Base-by-base conservation (phyloP, 495 filamentous ascomycete species). In the Xylaria venustula region DNA sequence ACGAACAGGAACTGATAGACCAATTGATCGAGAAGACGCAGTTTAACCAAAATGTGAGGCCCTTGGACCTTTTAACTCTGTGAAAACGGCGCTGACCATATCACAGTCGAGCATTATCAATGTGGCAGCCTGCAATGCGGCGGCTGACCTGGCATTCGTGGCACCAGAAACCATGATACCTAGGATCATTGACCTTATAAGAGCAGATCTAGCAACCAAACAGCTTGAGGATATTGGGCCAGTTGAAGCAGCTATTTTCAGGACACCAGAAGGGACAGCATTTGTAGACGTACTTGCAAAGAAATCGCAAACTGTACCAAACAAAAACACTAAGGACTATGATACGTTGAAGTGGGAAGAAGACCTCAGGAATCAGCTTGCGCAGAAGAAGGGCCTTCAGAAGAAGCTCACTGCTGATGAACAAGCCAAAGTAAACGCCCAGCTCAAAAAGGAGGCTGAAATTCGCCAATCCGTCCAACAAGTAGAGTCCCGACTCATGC, bases 301-400 rank as follows among this genome's bases (percentile, higher is more conserved):
- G 66, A 93, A 93, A 71, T 76, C 78, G 2, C 85, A 87, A 64
- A 79, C 80, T n/a, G 67, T 84, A 14, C 83, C 89, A 7, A 84
- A 90, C 67, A 97, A 90, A 73, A 97, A 89, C 64, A 86, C 69
- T 55, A 97, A 90, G 71, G 94, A 98, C 70, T 96, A 97, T 62
- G 90, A 98, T 66, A 96, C 90, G 1, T 69, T 97, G 50, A 97
- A 97, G 75, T 98, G 94, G 94, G 94, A 98, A 73, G 87, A 90
- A 67, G 94, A 98, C 58, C 82, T 98, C n/a, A 77, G 92, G 48
- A 83, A 85, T 34, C 92, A 98, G 67, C 76, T 98, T 41, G 93
- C 91, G 22, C 80, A 90, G 64, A 98, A 97, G 80, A 94, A 92
- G 75, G 95, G 95, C 2, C 84, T 90, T 40, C 87, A 92, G 64